Evolutionary conservation across 2,329 filamentous ascomycete species (phyloP).

Genomic region (Phaeosphaeriaceae sp.): DNA sequence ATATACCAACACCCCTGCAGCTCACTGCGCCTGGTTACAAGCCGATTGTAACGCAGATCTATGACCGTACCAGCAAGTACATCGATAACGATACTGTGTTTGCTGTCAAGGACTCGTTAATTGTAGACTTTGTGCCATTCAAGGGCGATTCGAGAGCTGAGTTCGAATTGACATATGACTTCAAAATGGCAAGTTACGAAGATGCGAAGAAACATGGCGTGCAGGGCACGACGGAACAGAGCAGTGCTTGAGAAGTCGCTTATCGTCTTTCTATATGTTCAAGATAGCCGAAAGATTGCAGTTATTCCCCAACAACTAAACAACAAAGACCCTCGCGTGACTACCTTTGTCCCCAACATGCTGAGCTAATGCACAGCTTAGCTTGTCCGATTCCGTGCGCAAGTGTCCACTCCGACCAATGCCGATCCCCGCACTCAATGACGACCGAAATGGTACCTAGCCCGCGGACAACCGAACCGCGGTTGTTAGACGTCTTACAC

Average conservation of each 20-base stretch:
- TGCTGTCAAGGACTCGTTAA: constrained; percentile 65
- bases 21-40: constrained; percentile 67
- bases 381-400: constrained; percentile 2
- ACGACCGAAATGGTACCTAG: constrained; percentile 11
- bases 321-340: not conserved
- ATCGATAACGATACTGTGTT: constrained; percentile 67
- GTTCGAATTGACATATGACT: constrained; percentile 63
- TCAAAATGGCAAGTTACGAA: constrained; percentile 51
- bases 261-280: not conserved
- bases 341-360: not conserved
- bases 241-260: constrained; percentile 12
- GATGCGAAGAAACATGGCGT: constrained; percentile 40
- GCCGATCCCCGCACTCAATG: constrained; percentile 12
- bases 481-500: constrained; percentile 9
- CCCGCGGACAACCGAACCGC: constrained; percentile 29
- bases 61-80: constrained; percentile 72
- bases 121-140: constrained; percentile 65
- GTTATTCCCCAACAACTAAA: not conserved
- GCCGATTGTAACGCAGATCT: constrained; percentile 79
- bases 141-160: constrained; percentile 61
- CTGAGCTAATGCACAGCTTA: not conserved
- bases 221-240: constrained; percentile 36
- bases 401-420: constrained; percentile 3
- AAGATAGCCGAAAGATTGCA: not conserved
- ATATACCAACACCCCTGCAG: constrained; percentile 38